These are phyloP conservation scores for Hanseniaspora lindneri DNA, from an alignment of 805 yeast genomes.

Conservation along the genomic window DNA sequence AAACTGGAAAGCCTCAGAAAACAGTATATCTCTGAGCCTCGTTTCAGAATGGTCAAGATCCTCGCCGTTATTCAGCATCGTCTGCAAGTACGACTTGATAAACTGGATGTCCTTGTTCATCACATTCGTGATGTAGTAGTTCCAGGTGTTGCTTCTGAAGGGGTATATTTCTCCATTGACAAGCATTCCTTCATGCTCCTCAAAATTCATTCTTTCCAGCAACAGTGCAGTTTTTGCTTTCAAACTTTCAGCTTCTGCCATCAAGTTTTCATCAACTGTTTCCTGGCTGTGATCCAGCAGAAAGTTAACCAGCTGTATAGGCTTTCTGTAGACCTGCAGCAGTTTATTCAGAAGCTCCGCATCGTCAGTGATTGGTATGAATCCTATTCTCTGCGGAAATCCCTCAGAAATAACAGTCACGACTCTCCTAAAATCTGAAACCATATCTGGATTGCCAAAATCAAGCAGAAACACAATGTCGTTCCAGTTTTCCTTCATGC, in stretches of 20 bases:
- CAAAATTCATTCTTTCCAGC: conserved; percentile 12
- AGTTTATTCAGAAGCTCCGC: conserved; percentile 21
- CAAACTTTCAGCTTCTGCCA: conserved; percentile 18
- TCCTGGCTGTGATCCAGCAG: conserved; percentile 17
- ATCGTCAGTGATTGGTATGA: conserved; percentile 47
- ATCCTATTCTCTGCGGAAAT: conserved; percentile 69
- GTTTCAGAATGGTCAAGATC: conserved; percentile 6
- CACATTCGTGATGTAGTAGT: conserved; percentile 41
- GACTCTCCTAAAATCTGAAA: conserved; percentile 39
- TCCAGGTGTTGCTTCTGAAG: conserved; percentile 42
- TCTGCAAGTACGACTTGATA: conserved; percentile 18
- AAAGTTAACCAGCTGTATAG: conserved; percentile 19
- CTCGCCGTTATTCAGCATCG: conserved; percentile 13
- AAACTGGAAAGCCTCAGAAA: conserved; percentile 22
- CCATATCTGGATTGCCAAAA: conserved; percentile 39
- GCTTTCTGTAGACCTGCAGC: conserved; percentile 16
- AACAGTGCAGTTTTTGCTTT: neutral
- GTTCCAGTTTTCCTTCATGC: conserved; percentile 60
- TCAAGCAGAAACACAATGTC: conserved; percentile 60
- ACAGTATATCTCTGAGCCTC: conserved; percentile 25
- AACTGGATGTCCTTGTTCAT: conserved; percentile 39
- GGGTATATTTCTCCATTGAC: conserved; percentile 61
- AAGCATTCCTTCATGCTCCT: conserved; percentile 39
- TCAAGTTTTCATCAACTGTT: conserved; percentile 20
- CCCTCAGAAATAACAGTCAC: conserved; percentile 40